Evolutionary conservation across 2,329 filamentous ascomycete genomes (phyloP).

Genomic region (Cladophialophora bantiana): DNA sequence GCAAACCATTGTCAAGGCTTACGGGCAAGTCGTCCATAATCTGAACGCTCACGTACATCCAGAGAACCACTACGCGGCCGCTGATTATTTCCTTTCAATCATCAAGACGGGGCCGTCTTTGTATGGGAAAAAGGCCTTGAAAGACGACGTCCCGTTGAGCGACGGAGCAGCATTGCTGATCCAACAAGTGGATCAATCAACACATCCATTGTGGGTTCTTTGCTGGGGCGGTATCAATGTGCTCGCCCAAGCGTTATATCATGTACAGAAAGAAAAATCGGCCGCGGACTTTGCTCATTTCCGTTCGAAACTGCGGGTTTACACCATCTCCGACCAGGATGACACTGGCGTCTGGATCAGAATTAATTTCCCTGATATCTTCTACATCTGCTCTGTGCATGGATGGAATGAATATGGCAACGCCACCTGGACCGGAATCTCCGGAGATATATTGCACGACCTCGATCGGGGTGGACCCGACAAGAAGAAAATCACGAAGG

Average conservation of each 20-base stretch:
- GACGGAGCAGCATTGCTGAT: slow-evolving; percentile 56
- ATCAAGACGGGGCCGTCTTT: slow-evolving; percentile 52
- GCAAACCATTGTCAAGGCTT: slow-evolving; percentile 54
- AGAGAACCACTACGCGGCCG: slow-evolving; percentile 52
- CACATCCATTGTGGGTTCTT: slow-evolving; percentile 59
- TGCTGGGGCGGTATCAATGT: slow-evolving; percentile 63
- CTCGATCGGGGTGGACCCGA: slow-evolving; percentile 60
- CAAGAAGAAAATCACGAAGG: slow-evolving; percentile 55
- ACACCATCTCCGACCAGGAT: slow-evolving; percentile 67
- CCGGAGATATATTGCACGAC: slow-evolving; percentile 55
- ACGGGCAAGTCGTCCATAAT: slow-evolving; percentile 55
- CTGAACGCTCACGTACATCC: slow-evolving; percentile 58
- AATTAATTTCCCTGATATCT: slow-evolving; percentile 60
- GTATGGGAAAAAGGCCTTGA: slow-evolving; percentile 50
- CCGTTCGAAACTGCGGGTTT: slow-evolving; percentile 56
- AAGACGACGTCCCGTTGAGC: slow-evolving; percentile 47
- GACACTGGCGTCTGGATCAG: slow-evolving; percentile 65
- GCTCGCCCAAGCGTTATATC: slow-evolving; percentile 58
- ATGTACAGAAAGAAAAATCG: slow-evolving; percentile 46
- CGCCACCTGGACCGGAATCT: slow-evolving; percentile 65
- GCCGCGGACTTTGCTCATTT: slow-evolving; percentile 47
- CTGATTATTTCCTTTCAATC: slow-evolving; percentile 46
- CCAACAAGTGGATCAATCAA: slow-evolving; percentile 48
- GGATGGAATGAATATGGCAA: slow-evolving; percentile 63
- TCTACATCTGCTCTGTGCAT: slow-evolving; percentile 64